Evolutionary conservation across 2,329 filamentous ascomycete genomes (phyloP), one percentile per base, ranked within the genome.

Genomic region (Aspergillus jensenii): DNA sequence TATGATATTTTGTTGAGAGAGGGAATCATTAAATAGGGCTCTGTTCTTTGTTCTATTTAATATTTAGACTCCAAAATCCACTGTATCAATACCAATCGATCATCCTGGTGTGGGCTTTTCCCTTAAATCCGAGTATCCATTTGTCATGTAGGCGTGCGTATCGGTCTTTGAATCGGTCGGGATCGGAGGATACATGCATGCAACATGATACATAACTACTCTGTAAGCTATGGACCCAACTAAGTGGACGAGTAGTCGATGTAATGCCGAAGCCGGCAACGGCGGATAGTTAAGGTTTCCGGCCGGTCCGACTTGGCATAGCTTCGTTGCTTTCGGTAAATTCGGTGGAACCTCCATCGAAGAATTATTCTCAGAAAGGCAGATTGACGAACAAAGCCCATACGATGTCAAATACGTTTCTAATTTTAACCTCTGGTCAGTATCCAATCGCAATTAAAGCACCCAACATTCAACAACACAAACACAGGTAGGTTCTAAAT

Each of bases 1-100:
- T 75, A 47, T 75, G 52, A 66, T 39, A 31, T 12, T 31, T 23
- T 12, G 11, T 7, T 35, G 23, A 8, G 27, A 31, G 9, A 8
- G 8, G 8, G 9, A 31, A 31, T 31, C 27, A 31, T 31, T 31
- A 31, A 31, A 31, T 11, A 31, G 27, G 8, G 1, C 27, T 11
- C 27, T 9, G 7, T 11, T 31, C 27, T 31, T 31, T 31, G 27
- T 12, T 31, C 27, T 31, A 11, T 31, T 31, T 31, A 31, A 31
- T 31, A 31, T 31, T 31, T 31, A 8, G 27, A 31, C 27, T 31
- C 9, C 27, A 31, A 31, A 31, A 31, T 31, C 27, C 9, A 31
- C 27, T 31, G 27, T 31, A 31, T 31, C 27, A 31, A 31, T 31
- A 11, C 27, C 27, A 31, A 31, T 31, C 9, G 27, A 31, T 31